phyloP scores from a whole-genome alignment of 2,329 filamentous ascomycete genomes.

The Leptographium flavum region DNA sequence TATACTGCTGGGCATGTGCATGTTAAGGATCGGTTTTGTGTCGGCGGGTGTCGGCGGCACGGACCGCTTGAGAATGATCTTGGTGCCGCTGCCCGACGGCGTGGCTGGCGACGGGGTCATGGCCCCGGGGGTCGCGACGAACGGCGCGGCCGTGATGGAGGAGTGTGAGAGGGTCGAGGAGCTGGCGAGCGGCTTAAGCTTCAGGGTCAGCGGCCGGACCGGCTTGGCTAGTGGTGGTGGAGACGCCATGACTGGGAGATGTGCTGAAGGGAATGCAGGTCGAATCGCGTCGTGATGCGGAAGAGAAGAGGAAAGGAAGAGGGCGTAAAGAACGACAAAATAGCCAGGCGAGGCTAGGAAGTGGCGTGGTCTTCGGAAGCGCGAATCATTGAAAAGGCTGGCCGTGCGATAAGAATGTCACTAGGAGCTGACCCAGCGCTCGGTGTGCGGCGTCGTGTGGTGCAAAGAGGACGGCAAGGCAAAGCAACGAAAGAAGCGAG shows the following conservation, averaged over 20 bases:
- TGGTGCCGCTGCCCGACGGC: conserved; percentile 10
- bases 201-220: conserved; percentile 10
- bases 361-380: not conserved
- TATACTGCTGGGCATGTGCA: too few relatives aligned
- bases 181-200: conserved; percentile 7
- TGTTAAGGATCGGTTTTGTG: conserved; percentile 16
- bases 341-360: not conserved
- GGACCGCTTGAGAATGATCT: conserved; percentile 15
- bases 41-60: conserved; percentile 17
- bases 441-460: not conserved
- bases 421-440: too few relatives aligned
- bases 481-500: too few relatives aligned
- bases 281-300: too few relatives aligned
- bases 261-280: not conserved
- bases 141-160: conserved; percentile 5
- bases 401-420: too few relatives aligned
- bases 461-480: too few relatives aligned
- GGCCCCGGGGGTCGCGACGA: conserved; percentile 7
- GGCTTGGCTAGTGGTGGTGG: conserved; percentile 7
- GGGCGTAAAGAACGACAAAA: not conserved
- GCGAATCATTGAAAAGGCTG: not conserved
- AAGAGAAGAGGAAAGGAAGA: not conserved
- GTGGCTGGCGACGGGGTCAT: conserved; percentile 11
- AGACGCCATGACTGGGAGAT: conserved; percentile 6
- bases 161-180: not conserved